Percentiles rank a stretch among this genome's conserved stretches.
Evolutionary conservation across 345 rosid genomes (phyloP).

Genomic region (Citrus glauca): DNA sequence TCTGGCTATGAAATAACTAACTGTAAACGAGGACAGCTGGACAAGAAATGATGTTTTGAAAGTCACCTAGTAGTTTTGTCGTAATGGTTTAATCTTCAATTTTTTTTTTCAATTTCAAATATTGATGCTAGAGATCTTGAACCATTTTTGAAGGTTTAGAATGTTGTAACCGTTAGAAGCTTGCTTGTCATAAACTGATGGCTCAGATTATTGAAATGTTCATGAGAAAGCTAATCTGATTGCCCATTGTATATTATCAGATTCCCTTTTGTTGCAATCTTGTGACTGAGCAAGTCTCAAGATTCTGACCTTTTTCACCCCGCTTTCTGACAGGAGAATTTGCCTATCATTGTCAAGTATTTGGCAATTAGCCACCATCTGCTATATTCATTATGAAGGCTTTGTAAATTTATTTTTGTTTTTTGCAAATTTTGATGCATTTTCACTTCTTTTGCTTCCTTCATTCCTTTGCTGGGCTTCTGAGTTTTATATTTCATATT

Average conservation of each 20-base stretch:
- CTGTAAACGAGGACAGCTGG: neutral
- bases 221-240: neutral
- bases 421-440: neutral
- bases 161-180: neutral
- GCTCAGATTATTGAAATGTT: neutral
- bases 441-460: neutral
- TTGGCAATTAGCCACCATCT: neutral
- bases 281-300: neutral
- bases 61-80: neutral
- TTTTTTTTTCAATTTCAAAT: neutral
- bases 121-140: neutral
- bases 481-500: neutral
- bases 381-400: neutral
- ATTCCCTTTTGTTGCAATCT: neutral
- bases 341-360: neutral
- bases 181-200: neutral
- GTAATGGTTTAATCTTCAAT: neutral
- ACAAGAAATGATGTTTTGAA: neutral
- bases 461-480: neutral
- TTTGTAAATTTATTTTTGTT: neutral
- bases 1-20: neutral
- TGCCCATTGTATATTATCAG: neutral
- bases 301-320: neutral
- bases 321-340: neutral
- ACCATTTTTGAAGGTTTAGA: neutral